phyloP scores from a whole-genome alignment of 768 basidiomycete species.

The Coprinopsis cinerea region DNA sequence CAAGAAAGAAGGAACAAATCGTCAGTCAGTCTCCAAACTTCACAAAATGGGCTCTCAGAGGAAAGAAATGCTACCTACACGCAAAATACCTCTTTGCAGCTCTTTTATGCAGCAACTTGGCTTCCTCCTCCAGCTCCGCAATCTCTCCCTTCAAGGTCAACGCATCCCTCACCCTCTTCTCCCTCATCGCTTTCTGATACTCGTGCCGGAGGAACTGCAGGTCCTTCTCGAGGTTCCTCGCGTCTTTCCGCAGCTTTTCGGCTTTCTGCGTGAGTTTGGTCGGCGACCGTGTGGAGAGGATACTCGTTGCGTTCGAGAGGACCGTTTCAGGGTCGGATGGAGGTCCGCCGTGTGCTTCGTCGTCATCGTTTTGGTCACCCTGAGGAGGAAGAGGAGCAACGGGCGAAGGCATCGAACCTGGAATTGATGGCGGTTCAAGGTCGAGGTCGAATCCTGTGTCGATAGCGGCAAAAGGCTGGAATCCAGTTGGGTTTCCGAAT shows the following conservation, averaged over 20 bases:
- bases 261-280: slow-evolving; percentile 26
- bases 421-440: slow-evolving; percentile 5
- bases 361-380: background rate
- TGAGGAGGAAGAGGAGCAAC: background rate
- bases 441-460: background rate
- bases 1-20: too few relatives aligned
- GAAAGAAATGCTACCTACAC: slow-evolving; percentile 26
- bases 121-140: slow-evolving; percentile 27
- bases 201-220: slow-evolving; percentile 21
- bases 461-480: slow-evolving; percentile 1
- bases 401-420: slow-evolving; percentile 6
- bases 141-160: slow-evolving; percentile 34
- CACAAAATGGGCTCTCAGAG: too few relatives aligned
- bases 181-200: slow-evolving; percentile 23
- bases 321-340: slow-evolving; percentile 11
- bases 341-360: slow-evolving; percentile 6
- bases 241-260: slow-evolving; percentile 33
- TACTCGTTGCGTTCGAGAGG: slow-evolving; percentile 17
- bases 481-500: background rate
- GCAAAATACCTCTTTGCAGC: slow-evolving; percentile 41
- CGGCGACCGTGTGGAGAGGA: slow-evolving; percentile 29
- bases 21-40: too few relatives aligned
- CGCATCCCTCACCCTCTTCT: slow-evolving; percentile 31
- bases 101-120: slow-evolving; percentile 34
- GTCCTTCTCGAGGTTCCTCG: slow-evolving; percentile 31